Conservation (phyloP, 129 eudicot genomes). For the Erigeron canadensis region DNA sequence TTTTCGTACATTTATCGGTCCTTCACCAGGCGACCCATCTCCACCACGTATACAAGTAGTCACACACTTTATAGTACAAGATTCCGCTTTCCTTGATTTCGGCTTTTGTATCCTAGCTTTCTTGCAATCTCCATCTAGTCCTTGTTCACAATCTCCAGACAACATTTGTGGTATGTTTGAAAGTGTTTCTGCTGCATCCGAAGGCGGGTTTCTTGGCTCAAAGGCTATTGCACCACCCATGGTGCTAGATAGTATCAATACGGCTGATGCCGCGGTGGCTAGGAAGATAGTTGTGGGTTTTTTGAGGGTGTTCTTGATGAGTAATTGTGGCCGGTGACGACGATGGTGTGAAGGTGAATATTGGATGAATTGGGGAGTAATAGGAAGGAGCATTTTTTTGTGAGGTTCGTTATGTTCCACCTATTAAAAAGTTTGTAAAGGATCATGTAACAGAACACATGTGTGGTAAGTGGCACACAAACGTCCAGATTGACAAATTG, state of each 20-base stretch:
- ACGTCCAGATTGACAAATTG: background rate
- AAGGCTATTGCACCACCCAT: slow-evolving; percentile 48
- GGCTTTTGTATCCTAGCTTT: slow-evolving; percentile 74
- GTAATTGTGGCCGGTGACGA: slow-evolving; percentile 7
- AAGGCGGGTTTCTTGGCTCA: slow-evolving; percentile 37
- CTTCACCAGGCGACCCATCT: slow-evolving; percentile 89
- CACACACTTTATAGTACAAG: slow-evolving; percentile 73
- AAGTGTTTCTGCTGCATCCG: slow-evolving; percentile 63
- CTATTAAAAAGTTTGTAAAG: slow-evolving; percentile 12
- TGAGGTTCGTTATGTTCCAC: slow-evolving; percentile 29
- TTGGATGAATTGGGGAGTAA: slow-evolving; percentile 19
- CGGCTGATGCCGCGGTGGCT: slow-evolving; percentile 40
- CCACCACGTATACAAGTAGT: slow-evolving; percentile 89
- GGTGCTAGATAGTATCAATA: slow-evolving; percentile 21
- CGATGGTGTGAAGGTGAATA: slow-evolving; percentile 23
- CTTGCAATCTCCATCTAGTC: slow-evolving; percentile 51
- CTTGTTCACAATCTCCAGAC: slow-evolving; percentile 57
- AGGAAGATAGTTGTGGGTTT: slow-evolving; percentile 22
- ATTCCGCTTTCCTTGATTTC: slow-evolving; percentile 82
- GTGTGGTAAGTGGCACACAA: slow-evolving; percentile 8
- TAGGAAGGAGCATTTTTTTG: slow-evolving; percentile 28
- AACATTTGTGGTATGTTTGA: slow-evolving; percentile 71
- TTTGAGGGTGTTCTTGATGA: slow-evolving; percentile 22
- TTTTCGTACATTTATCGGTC: slow-evolving; percentile 74
- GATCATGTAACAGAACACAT: slow-evolving; percentile 8